Evolutionary conservation across 2,329 filamentous ascomycete species (phyloP), one percentile per base, ranked within the genome.

Genomic region (Paecilomyces niveus): DNA sequence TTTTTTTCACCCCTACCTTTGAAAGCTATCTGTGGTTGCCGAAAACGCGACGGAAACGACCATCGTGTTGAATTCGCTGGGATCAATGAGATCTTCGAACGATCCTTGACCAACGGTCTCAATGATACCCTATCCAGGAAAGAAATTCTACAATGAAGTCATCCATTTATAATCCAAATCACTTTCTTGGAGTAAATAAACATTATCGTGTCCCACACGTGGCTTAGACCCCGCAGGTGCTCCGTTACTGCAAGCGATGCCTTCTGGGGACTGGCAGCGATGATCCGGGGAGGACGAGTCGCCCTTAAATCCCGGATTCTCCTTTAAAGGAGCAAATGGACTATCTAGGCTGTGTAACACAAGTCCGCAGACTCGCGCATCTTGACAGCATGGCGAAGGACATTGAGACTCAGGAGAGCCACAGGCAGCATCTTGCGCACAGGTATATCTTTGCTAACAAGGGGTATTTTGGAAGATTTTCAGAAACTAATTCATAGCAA

Each of bases 401-500:
- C 21, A 29, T 52, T 29, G 50, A 52, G 24, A 29, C 50, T 21
- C 50, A 29, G 22, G 50, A 29, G 22, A 11, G 50, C 50, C 50
- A 52, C 50, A 29, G 50, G 22, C 50, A 45, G 4, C 29, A 60
- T 54, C 59, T 61, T 52, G 59, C 57, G 3, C 61, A 63, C 9
- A 63, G 61, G 61, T 61, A 58, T 55, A 3, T 3, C n/a, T 39
- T 21, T 31, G 52, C 59, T 15, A 54, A 13, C 9, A 21, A 11
- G 4, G 13, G 13, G 10, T 18, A 35, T 22, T 26, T 29, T 32
- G 52, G 58, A 56, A 61, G 59, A 29, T 62, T 63, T 26, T 31
- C 45, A 45, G 3, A 15, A 24, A 26, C 18, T 57, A 39, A 29
- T 54, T 58, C 31, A 9, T 52, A 11, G 11, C 10, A 54, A 83